Conservation (phyloP, 2,329 filamentous ascomycete species). For the Davidsoniella australis region DNA sequence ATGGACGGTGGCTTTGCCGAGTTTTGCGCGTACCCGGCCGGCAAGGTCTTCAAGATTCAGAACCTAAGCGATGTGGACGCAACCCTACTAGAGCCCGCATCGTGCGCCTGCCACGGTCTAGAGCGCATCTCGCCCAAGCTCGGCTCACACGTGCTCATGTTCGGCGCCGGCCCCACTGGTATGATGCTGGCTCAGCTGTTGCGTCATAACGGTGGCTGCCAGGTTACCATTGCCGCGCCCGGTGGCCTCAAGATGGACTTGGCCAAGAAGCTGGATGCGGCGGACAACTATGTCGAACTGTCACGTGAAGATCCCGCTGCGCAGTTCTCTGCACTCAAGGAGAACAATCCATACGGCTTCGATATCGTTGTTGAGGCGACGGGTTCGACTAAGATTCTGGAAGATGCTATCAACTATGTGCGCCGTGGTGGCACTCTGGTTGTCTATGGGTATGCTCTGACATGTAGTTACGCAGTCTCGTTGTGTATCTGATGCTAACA, state of each 20-base stretch:
- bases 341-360: constrained; percentile 53
- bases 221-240: constrained; percentile 53
- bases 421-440: constrained; percentile 54
- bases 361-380: constrained; percentile 57
- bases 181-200: constrained; percentile 47
- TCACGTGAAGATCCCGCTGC: constrained; percentile 35
- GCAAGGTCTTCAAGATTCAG: constrained; percentile 45
- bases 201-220: constrained; percentile 48
- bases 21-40: constrained; percentile 38
- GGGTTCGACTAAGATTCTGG: constrained; percentile 49
- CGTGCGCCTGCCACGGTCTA: constrained; percentile 53
- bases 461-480: no score
- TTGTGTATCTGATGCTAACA: background rate
- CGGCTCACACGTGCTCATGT: constrained; percentile 47
- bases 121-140: constrained; percentile 52
- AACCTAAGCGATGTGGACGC: constrained; percentile 52
- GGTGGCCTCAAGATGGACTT: constrained; percentile 54
- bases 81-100: constrained; percentile 52
- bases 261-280: constrained; percentile 38
- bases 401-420: constrained; percentile 55
- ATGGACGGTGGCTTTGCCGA: constrained; percentile 58
- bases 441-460: constrained; percentile 35
- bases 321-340: constrained; percentile 45
- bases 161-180: constrained; percentile 50
- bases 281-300: constrained; percentile 36